Base-by-base conservation (phyloP, 495 filamentous ascomycete genomes). In the Daldinia concentrica region DNA sequence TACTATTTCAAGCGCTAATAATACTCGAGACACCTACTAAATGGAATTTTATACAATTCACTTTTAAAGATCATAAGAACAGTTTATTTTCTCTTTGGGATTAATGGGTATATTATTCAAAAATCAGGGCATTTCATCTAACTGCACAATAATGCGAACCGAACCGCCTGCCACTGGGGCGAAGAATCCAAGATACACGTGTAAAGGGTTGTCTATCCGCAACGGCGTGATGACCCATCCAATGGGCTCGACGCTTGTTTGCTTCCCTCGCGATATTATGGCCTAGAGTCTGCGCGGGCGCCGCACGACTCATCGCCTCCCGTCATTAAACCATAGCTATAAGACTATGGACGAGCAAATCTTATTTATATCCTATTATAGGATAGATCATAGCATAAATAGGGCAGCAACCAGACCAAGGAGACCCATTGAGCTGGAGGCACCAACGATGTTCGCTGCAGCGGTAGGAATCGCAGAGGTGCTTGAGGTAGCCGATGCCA, bases 311-410 rank as follows among this genome's bases (percentile, higher is more conserved):
- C 56, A 22, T 55, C 52, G 51, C 54, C 58, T 63, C n/a, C 48
- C 17, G 39, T 58, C 32, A 73, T 69, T 73, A 69, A 48, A 45
- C 48, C 66, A 57, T 59, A 56, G 52, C 29, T 1, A 26, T 59
- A 45, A 45, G 32, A 34, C 54, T 37, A 54, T 50, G 26, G 39
- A 51, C 51, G 22, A 48, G 58, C 45, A 24, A 22, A 27, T 11
- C 63, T 43, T 34, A 27, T 58, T 24, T 12, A 22, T 57, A 62
- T 19, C 32, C 55, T 7, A 32, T 24, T 27, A 41, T 39, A 19
- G 30, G 55, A 55, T n/a, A 36, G 39, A 51, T 79, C 75, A 84
- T 52, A 84, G 73, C 60, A 84, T 62, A 39, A 82, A 41, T 12
- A 79, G 73, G 48, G 74, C 79, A 58, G 73, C 81, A 56, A 74